phyloP scores from a whole-genome alignment of 2,329 filamentous ascomycete genomes.

The Hypoxylon sp. region DNA sequence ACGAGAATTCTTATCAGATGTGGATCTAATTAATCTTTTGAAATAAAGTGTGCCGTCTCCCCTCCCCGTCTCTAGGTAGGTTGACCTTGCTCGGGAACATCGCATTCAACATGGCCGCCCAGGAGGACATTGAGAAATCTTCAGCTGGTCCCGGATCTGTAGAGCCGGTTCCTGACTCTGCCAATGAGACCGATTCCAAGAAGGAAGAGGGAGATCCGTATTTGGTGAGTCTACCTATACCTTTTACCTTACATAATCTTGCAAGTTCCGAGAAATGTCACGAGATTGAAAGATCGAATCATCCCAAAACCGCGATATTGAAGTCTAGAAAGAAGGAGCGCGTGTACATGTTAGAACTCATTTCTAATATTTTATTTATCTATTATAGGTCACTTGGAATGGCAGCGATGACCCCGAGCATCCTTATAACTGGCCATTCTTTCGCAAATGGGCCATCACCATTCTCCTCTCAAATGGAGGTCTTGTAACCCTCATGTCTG shows the following conservation, averaged over 20 bases:
- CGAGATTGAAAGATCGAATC: constrained; percentile 1
- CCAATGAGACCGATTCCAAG: neutral
- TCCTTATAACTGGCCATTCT: constrained; percentile 41
- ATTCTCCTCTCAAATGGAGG: constrained; percentile 39
- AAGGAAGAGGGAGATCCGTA: constrained; percentile 18
- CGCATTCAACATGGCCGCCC: constrained; percentile 13
- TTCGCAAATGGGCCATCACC: constrained; percentile 43
- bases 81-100: constrained; percentile 11
- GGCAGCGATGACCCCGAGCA: constrained; percentile 34
- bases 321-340: neutral
- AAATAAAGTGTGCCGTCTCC: neutral
- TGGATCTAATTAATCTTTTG: neutral
- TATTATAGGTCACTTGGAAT: constrained; percentile 43
- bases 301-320: neutral
- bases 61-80: neutral
- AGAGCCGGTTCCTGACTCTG: neutral
- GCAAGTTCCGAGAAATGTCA: neutral
- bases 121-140: constrained; percentile 16
- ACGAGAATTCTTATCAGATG: constrained; percentile 15
- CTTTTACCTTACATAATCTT: neutral
- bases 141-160: neutral
- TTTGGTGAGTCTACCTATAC: constrained; percentile 15
- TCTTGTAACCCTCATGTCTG: constrained; percentile 42
- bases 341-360: neutral
- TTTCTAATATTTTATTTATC: neutral